Base-by-base conservation (phyloP, 768 basidiomycete species). In the Rossbeevera mucosa region DNA sequence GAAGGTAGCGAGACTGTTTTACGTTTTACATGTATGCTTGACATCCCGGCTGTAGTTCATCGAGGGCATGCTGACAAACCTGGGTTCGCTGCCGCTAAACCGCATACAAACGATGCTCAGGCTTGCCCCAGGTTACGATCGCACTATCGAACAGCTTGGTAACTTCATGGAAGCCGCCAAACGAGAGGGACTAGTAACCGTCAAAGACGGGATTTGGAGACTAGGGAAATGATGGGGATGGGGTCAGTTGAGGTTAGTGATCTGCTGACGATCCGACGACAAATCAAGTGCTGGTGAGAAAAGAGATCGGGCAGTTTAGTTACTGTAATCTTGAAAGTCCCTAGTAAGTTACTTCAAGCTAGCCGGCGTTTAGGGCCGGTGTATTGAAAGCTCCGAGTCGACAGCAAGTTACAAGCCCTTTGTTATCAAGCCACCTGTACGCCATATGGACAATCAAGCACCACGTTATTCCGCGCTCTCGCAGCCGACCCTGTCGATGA, bases 91-190 rank as follows among this genome's bases (percentile, higher is more conserved):
- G 14, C 78, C 86, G 2, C 62, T 90, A 41, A 86, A 90, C 54
- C 80, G 88, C n/a, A 92, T 96, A 62, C 93, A 96, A 64, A 75
- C 79, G 2, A 93, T 94, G 88, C 76, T 96, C 54, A 85, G 81
- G 64, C 83, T 91, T 62, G 89, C 88, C 9, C 88, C 86, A 4
- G 85, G 82, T 4, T 95, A 94, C 68, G 84, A 92, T 62, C 81
- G 82, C 55, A 83, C 84, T 4, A 67, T 83, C 11, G 91, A 93
- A 24, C 90, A 96, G 64, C 78, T 96, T 4, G 80, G 73, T 3
- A 72, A 65, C 33, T 91, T 95, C 59, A 80, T 96, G 81, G 87
- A 93, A 60, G 85, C 86, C 22, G 85, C 91, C 33, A 77, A 81
- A 56, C 73, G 82, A 51, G 90, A 94, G 63, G 90, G 87, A 0